Evolutionary conservation across 2,329 filamentous ascomycete genomes (phyloP), one percentile per base, ranked within the genome.

Genomic region (Sarocladium strictum): DNA sequence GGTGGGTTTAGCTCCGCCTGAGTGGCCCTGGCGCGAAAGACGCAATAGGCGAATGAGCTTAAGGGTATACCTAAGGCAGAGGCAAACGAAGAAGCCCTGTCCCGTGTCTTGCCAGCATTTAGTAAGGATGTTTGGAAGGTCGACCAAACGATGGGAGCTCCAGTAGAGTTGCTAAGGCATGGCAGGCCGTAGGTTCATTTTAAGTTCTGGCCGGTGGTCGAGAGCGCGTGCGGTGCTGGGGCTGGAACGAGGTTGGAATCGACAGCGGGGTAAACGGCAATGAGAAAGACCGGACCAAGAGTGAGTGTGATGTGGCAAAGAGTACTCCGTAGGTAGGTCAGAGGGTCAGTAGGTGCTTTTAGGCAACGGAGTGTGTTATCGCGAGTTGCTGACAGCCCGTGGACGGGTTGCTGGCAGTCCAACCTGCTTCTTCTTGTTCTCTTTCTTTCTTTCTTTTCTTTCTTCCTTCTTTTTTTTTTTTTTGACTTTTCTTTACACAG

Each of bases 161-260:
- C 43, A 51, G 29, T 51, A 29, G 27, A 14, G 5, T 51, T 27
- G 47, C 47, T 51, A 51, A 51, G 29, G 47, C 47, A 51, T 32
- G 29, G 21, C 24, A 27, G 17, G 29, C 26, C 12, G 47, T 32
- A 51, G 10, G 29, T 32, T 51, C 47, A 35, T 51, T 33, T 51
- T 51, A 51, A 35, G 47, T 17, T 51, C 29, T 47, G 43, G 47
- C 14, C 4, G 47, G 26, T 35, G 47, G 26, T 51, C 47, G 27
- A 51, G 29, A 35, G 47, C 29, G 47, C 12, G 47, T 27, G 29
- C 27, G n/a, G 3, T 33, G 26, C 29, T 24, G 47, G 47, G 47
- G 47, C 47, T 51, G 47, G 47, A 51, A 51, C 47, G 27, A 51
- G 29, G 47, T 35, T 35, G 23, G 43, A n/a, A 27, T 47, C 47